Percentiles rank a stretch among this genome's conserved stretches.
phyloP scores from a whole-genome alignment of 2,329 filamentous ascomycete species.

The Aureobasidium sp. region DNA sequence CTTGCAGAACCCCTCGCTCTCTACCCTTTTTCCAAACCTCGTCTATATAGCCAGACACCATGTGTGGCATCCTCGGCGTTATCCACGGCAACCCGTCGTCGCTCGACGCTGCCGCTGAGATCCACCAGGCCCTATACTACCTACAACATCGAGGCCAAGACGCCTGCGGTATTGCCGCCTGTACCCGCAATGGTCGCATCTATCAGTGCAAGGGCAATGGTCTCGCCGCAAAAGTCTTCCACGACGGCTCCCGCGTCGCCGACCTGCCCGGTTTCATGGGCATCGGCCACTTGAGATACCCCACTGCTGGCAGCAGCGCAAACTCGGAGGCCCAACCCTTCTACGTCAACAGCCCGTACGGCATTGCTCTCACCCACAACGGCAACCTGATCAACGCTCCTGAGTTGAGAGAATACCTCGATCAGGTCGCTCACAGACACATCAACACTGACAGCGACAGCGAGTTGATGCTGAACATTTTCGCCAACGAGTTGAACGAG shows the following conservation, averaged over 20 bases:
- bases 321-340: slow-evolving; percentile 88
- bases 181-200: slow-evolving; percentile 66
- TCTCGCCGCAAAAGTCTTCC: slow-evolving; percentile 77
- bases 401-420: slow-evolving; percentile 62
- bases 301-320: slow-evolving; percentile 74
- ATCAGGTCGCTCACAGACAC: slow-evolving; percentile 71
- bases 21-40: background rate
- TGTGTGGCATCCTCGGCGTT: slow-evolving; percentile 45
- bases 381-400: slow-evolving; percentile 79
- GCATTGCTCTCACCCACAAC: slow-evolving; percentile 74
- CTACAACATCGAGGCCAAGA: slow-evolving; percentile 66
- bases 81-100: slow-evolving; percentile 37
- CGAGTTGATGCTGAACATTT: slow-evolving; percentile 81
- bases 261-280: slow-evolving; percentile 82
- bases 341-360: slow-evolving; percentile 80
- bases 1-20: background rate
- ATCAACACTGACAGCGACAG: slow-evolving; percentile 88
- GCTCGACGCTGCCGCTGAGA: slow-evolving; percentile 27
- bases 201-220: slow-evolving; percentile 88
- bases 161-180: slow-evolving; percentile 76
- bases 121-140: slow-evolving; percentile 32
- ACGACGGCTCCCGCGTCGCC: slow-evolving; percentile 63
- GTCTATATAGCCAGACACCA: slow-evolving; percentile 23
- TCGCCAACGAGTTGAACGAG: slow-evolving; percentile 72
- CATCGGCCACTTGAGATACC: slow-evolving; percentile 78